Base-by-base conservation (phyloP, 2,329 filamentous ascomycete species). In the Neonectria sp. region DNA sequence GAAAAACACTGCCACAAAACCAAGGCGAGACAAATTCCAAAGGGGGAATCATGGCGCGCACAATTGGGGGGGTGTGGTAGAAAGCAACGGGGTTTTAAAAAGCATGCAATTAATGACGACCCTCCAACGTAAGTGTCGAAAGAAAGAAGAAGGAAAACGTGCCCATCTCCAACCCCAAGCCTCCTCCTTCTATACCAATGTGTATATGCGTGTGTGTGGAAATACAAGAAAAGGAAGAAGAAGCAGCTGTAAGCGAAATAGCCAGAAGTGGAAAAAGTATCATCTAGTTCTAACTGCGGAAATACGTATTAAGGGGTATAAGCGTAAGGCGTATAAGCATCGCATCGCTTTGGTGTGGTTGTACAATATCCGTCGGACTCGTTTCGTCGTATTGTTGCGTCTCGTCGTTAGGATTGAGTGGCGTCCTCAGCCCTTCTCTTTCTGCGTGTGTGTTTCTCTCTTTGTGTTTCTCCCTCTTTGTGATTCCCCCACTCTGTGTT, bases 161-260 rank as follows among this genome's bases (percentile, higher is more conserved):
- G 25, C 45, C 33, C n/a, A 27, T 17, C 33, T 43, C 33, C 29
- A 37, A 43, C 53, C 55, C 45, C 45, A 56, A 57, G 35, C 52
- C 35, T 60, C 43, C 48, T 51, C 29, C 40, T 73, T 64, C 27
- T 72, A 65, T 46, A 35, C 33, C 12, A 13, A 8, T 33, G 33
- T 4, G 33, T 13, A 3, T 11, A 13, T 35, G 12, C 9, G 15
- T n/a, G 3, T 48, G n/a, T 71, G 68, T 68, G 43, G 45, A 51
- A 24, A 43, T 43, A 27, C 25, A 45, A 35, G 31, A 43, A 46
- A 56, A 29, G 6, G 58, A 57, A 63, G 11, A 51, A 43, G 58
- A 17, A 57, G 25, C 25, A 29, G 31, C 31, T 24, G 45, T 29
- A 35, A 49, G 31, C 25, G 7, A 35, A 29, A 55, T 27, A 37